Base-by-base conservation (phyloP, 768 basidiomycete species). In the Mycena vulgaris region DNA sequence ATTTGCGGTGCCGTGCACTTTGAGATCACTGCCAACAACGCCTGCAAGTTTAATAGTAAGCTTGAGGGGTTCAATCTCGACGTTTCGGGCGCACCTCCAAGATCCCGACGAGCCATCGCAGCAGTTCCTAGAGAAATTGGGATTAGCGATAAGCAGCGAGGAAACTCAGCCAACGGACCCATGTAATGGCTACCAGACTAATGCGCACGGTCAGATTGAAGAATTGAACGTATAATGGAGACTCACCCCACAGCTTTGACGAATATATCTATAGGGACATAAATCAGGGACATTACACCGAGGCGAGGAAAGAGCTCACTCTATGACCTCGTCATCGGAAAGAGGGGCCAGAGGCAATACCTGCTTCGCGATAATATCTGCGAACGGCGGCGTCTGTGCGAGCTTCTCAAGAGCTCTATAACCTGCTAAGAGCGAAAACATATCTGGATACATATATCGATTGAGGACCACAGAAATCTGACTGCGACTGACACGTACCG, bases 1-100 rank as follows among this genome's bases (percentile, higher is more conserved):
- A 33, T 74, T 74, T 1, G 58, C 48, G 1, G 70, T 69, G 0
- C 73, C 73, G 53, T 76, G 61, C 1, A 76, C 73, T 37, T 68
- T 72, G 21, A 76, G 64, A 10, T 68, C 45, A 37, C 21, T 55
- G 58, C 63, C 56, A 5, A 76, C 70, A 0, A 76, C 75, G n/a
- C 75, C 74, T 69, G 13, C 14, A 21, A 23, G 21, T 14, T 39
- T 60, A 6, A n/a, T n/a, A 16, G 23, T 49, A 21, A 58, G 35
- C 9, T 10, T 31, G 31, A 23, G 1, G 21, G n/a, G 49, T 39
- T n/a, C n/a, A n/a, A n/a, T n/a, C n/a, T 5, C 14, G 11, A 42
- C 1, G 13, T 23, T n/a, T 13, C 5, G 14, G 2, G 17, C 58
- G 16, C 5, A 56, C 61, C 67, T 48, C 61, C 35, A 28, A 62